A percentile compares a stretch with the other conserved stretches of the same genome.
Evolutionary conservation across 2,329 filamentous ascomycete species (phyloP).

Genomic region (Amauroascus verrucosus): DNA sequence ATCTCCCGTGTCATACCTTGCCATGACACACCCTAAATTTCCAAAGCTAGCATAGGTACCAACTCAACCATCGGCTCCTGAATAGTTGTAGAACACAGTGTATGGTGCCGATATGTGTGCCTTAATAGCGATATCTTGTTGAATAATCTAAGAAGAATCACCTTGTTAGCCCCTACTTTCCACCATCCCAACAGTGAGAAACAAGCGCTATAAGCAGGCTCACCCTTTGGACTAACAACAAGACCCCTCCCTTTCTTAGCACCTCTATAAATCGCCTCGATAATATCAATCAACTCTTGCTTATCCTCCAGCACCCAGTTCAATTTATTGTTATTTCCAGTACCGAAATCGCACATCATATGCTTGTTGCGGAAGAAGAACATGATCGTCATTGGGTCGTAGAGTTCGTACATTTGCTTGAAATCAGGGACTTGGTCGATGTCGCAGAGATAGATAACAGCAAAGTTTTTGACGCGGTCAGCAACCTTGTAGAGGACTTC

Average conservation of each 20-base stretch:
- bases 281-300: conserved; percentile 95
- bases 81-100: background rate
- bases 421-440: conserved; percentile 80
- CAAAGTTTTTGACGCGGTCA: conserved; percentile 69
- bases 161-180: background rate
- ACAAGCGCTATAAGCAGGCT: conserved; percentile 22
- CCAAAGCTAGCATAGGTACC: background rate
- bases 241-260: conserved; percentile 96
- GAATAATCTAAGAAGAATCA: conserved; percentile 44
- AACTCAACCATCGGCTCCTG: background rate
- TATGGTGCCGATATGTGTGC: background rate
- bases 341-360: conserved; percentile 59
- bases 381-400: conserved; percentile 91
- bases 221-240: conserved; percentile 86
- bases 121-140: conserved; percentile 57
- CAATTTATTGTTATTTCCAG: conserved; percentile 96
- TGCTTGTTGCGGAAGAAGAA: conserved; percentile 98
- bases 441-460: conserved; percentile 81
- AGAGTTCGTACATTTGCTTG: conserved; percentile 89
- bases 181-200: background rate
- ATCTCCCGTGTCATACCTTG: background rate
- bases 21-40: background rate
- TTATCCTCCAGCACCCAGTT: conserved; percentile 97
- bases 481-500: conserved; percentile 93
- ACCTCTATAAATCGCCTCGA: conserved; percentile 96